Evolutionary conservation across 768 basidiomycete genomes (phyloP), one percentile per base, ranked within the genome.

Genomic region (Suillus tomentosus): DNA sequence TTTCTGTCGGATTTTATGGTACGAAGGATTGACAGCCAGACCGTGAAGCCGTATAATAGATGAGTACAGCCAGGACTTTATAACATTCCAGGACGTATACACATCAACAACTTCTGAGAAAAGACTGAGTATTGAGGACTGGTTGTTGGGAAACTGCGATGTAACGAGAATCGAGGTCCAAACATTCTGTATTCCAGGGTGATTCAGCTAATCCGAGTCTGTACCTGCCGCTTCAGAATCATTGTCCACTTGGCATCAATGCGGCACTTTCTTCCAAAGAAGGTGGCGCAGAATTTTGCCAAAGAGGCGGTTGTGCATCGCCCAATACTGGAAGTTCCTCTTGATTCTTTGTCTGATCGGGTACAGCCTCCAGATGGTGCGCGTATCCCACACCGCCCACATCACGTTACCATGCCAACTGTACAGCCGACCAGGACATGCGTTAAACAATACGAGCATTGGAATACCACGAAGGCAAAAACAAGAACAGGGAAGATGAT

Each of bases 401-500:
- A 62, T 43, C 17, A 62, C 60, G 10, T 11, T 22, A 64, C 40
- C 13, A 61, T 14, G n/a, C 27, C 64, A n/a, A 34, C 50, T 40
- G 51, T 47, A 34, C 39, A 48, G 39, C 64, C 64, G 14, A 64
- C 60, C 14, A 42, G 39, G 17, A 40, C 45, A 19, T 39, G 51
- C 7, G 40, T 64, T 10, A 42, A 10, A 14, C 22, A 17, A n/a
- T 48, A 14, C 19, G 63, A n/a, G 13, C 27, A 40, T 42, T 64
- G 37, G 19, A 64, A 64, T 13, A 36, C 59, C 34, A 60, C 22
- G 53, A 50, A 62, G 47, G 31, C 5, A 31, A 65, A 62, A 7
- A 14, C 61, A 45, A 62, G 36, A 14, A 65, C 53, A 24, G 62
- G 57, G 37, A 62, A 62, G 45, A 65, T 24, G 50, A 62, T 65